Conservation (phyloP, 2,329 filamentous ascomycete genomes). For the Microcyclosporella mali region DNA sequence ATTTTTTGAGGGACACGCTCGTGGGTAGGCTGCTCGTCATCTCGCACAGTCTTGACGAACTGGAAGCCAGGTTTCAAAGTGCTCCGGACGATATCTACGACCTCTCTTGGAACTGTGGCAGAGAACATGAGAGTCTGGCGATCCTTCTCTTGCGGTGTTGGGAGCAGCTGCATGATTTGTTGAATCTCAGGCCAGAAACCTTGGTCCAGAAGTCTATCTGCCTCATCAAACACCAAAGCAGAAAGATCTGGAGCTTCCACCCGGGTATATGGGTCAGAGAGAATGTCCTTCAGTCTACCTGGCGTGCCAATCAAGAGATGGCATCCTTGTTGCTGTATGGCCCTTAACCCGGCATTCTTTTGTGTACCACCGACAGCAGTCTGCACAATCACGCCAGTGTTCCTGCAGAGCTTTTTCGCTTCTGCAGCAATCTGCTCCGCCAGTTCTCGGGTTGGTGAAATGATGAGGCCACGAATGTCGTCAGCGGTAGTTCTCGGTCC, state of each 20-base stretch:
- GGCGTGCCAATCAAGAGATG: constrained; percentile 88
- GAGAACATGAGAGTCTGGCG: constrained; percentile 94
- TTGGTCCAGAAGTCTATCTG: constrained; percentile 62
- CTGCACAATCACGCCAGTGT: constrained; percentile 63
- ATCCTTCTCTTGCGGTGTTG: constrained; percentile 54
- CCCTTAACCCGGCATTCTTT: constrained; percentile 61
- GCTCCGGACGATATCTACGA: constrained; percentile 68
- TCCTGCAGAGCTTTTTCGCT: constrained; percentile 58
- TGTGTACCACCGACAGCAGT: constrained; percentile 88
- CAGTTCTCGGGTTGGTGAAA: constrained; percentile 58
- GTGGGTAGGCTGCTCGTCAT: constrained; percentile 80
- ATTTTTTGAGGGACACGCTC: constrained; percentile 74
- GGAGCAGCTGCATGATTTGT: constrained; percentile 50
- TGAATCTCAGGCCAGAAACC: constrained; percentile 46
- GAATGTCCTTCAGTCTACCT: constrained; percentile 75
- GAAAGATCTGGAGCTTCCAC: constrained; percentile 59
- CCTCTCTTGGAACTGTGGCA: constrained; percentile 79
- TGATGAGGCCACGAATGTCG: constrained; percentile 55
- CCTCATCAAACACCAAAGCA: constrained; percentile 58
- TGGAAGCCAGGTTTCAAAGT: constrained; percentile 80
- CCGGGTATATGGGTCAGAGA: constrained; percentile 58
- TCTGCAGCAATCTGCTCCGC: constrained; percentile 64
- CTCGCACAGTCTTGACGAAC: constrained; percentile 80
- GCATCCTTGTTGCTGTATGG: constrained; percentile 69
- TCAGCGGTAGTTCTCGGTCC: constrained; percentile 44